Evolutionary conservation across 2,329 filamentous ascomycete species (phyloP), one percentile per base, ranked within the genome.

Genomic region (Colletotrichum limetticola): DNA sequence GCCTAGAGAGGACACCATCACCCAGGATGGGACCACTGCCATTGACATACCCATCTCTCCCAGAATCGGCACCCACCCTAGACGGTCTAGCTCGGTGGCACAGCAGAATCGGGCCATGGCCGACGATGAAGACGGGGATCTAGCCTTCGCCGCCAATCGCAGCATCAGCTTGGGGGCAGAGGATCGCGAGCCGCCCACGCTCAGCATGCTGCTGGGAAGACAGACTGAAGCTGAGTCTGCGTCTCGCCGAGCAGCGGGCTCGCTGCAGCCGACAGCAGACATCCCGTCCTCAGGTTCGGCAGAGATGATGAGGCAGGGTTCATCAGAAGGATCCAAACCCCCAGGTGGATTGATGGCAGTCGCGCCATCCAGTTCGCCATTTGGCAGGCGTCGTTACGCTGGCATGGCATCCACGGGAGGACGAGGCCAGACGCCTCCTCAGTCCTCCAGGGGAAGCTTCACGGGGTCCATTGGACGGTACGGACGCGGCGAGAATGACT

Each of bases 31-130:
- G 3, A 90, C 90, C 0, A 91, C 86, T 24, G 92, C 92, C 1
- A 94, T 94, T 67, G 91, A 94, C 75, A 95, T 95, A 55, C 93
- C 93, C 0, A 85, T 92, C 1, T 94, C 92, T 0, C 93, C 93
- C 4, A 87, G 92, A 62, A 85, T 89, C 35, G 85, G 84, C 35
- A 85, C 85, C 3, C 86, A 89, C 74, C 86, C 85, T 58, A 85
- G 93, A 66, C 86, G 92, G n/a, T 91, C 92, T 1, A 94, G 91
- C 80, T 94, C 92, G 3, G 91, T 91, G 7, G 91, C 90, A 3
- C 91, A 92, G 75, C 90, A 92, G 76, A 88, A 89, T 59, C 86
- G 90, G 42, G 82, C 85, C 11, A 74, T 86, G 30, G 81, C 81
- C 11, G 88, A 91, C 28, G 87, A 92, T 2, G 92, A 92, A 8